Conservation (phyloP, 2,329 filamentous ascomycete genomes). For the Calonectria leucothoes region DNA sequence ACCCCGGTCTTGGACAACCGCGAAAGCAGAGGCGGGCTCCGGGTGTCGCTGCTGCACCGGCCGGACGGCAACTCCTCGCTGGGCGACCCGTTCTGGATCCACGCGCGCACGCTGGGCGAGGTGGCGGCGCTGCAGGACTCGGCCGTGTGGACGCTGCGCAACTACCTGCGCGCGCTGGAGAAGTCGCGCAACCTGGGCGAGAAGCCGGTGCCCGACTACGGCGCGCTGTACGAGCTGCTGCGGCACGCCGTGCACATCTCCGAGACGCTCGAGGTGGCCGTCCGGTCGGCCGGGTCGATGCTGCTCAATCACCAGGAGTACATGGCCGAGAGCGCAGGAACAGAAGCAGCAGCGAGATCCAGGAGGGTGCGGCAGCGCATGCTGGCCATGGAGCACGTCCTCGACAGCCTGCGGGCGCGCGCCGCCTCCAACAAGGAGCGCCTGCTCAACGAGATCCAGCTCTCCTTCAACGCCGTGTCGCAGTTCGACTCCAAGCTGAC, state of each 20-base stretch:
- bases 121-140: background rate
- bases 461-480: slow-evolving; percentile 59
- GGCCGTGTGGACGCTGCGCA: slow-evolving; percentile 50
- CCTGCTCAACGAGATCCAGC: slow-evolving; percentile 66
- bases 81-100: slow-evolving; percentile 8
- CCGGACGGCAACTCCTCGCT: background rate
- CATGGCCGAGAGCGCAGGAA: slow-evolving; percentile 7
- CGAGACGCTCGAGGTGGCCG: slow-evolving; percentile 54
- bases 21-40: background rate
- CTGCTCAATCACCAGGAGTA: slow-evolving; percentile 44
- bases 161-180: slow-evolving; percentile 50
- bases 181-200: slow-evolving; percentile 19
- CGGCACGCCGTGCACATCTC: slow-evolving; percentile 57
- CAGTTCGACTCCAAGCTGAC: slow-evolving; percentile 55
- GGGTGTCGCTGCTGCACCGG: background rate
- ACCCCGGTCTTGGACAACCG: too few relatives aligned
- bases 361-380: slow-evolving; percentile 45
- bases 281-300: slow-evolving; percentile 47
- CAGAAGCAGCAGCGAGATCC: slow-evolving; percentile 16
- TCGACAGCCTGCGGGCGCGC: slow-evolving; percentile 49
- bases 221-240: slow-evolving; percentile 53
- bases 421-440: slow-evolving; percentile 55
- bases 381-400: slow-evolving; percentile 46
- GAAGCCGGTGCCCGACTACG: slow-evolving; percentile 48
- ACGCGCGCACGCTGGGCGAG: background rate